Percentiles rank a stretch among this genome's conserved stretches.
Conservation (phyloP, 139 green algal genomes). For the Penium margaritaceum region DNA sequence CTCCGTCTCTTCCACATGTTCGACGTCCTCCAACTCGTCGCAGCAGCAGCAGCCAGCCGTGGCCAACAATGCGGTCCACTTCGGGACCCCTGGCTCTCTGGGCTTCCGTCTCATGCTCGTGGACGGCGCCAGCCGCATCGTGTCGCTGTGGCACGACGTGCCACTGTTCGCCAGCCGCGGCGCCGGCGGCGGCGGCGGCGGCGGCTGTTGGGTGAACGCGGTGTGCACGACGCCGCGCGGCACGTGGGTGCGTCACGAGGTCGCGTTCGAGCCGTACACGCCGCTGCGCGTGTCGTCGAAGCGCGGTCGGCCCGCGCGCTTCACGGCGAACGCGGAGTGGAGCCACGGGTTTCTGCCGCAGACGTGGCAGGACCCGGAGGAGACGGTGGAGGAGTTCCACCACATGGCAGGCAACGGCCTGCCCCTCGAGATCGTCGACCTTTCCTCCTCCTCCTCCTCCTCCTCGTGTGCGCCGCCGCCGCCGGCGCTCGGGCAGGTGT, state of each 20-base stretch:
- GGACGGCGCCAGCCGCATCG: too few relatives aligned
- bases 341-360: constrained; percentile 1
- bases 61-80: too few relatives aligned
- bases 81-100: too few relatives aligned
- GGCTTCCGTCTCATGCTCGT: too few relatives aligned
- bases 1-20: too few relatives aligned
- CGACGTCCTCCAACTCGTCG: too few relatives aligned
- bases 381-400: neutral
- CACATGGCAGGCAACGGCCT: neutral
- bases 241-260: neutral
- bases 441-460: too few relatives aligned
- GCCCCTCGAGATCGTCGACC: neutral
- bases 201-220: neutral
- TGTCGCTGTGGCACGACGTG: neutral
- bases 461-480: too few relatives aligned
- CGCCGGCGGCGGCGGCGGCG: too few relatives aligned
- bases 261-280: neutral
- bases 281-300: constrained; percentile 2
- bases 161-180: neutral
- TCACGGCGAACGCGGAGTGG: neutral
- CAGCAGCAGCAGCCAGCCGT: too few relatives aligned
- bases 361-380: constrained; percentile 4
- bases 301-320: neutral
- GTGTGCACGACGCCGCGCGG: neutral
- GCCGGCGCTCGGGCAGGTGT: neutral